Conservation (phyloP, 2,329 filamentous ascomycete genomes). For the Aureobasidium namibiae region DNA sequence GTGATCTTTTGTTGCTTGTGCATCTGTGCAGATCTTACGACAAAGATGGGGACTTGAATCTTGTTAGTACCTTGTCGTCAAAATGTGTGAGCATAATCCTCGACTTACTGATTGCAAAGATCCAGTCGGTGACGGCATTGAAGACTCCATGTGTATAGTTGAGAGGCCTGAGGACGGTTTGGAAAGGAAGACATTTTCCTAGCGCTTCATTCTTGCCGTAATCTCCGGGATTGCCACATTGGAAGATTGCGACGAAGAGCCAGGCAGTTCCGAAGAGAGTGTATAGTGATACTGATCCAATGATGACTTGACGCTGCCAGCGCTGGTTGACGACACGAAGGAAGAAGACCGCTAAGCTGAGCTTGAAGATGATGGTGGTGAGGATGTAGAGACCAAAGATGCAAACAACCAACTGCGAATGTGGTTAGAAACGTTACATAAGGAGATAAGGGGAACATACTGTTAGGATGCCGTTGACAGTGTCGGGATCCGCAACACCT, state of each 20-base stretch:
- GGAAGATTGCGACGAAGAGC: constrained; percentile 25
- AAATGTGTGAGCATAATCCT: not conserved
- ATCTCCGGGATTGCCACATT: constrained; percentile 23
- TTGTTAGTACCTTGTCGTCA: not conserved
- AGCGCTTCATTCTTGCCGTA: constrained; percentile 18
- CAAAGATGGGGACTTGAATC: constrained; percentile 27
- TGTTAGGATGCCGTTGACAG: not conserved
- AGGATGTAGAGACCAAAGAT: constrained; percentile 33
- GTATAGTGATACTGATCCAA: constrained; percentile 17
- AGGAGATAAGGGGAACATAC: not conserved
- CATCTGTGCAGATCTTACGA: constrained; percentile 35
- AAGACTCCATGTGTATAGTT: constrained; percentile 21
- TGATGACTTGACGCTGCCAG: constrained; percentile 30
- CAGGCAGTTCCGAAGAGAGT: constrained; percentile 29
- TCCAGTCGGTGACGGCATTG: constrained; percentile 31
- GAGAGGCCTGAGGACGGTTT: constrained; percentile 13
- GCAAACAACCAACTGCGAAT: constrained; percentile 21
- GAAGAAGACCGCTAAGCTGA: constrained; percentile 39
- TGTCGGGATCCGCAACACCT: not conserved
- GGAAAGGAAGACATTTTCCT: constrained; percentile 17
- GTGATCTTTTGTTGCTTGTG: constrained; percentile 32
- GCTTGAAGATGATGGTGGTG: constrained; percentile 35
- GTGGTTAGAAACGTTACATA: not conserved
- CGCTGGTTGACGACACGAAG: constrained; percentile 32
- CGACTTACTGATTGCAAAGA: constrained; percentile 24